phyloP scores from a whole-genome alignment of 176 grass and related monocot genomes.

The Hyparrhenia diplandra region DNA sequence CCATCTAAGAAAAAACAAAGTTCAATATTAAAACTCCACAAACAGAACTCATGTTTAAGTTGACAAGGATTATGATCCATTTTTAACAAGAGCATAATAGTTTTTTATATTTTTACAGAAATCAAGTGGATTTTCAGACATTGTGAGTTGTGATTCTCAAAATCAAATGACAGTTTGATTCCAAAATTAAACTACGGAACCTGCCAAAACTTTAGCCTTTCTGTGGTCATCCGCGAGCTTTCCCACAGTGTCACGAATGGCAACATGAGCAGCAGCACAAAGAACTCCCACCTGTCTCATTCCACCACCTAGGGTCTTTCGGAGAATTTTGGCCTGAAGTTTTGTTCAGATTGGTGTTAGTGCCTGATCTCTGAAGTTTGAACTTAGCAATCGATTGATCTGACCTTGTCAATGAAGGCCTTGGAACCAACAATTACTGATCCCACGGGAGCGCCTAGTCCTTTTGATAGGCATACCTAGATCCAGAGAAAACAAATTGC shows the following conservation, averaged over 20 bases:
- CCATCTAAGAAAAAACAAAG: constrained; percentile 44
- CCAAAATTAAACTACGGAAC: constrained; percentile 21
- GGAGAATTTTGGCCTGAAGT: constrained; percentile 72
- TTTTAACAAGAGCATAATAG: too few species aligned
- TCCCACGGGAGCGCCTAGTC: constrained; percentile 88
- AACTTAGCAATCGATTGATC: background rate
- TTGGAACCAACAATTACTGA: constrained; percentile 76
- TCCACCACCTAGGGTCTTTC: constrained; percentile 92
- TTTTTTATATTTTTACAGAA: too few species aligned
- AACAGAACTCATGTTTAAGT: too few species aligned
- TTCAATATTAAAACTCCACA: background rate
- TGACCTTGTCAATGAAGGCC: constrained; percentile 49
- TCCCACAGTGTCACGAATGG: constrained; percentile 53
- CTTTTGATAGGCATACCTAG: constrained; percentile 90
- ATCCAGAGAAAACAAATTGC: background rate
- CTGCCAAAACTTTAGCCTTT: constrained; percentile 78
- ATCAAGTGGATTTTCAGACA: too few species aligned
- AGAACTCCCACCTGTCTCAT: constrained; percentile 93
- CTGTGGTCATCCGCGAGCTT: constrained; percentile 85
- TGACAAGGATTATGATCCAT: too few species aligned
- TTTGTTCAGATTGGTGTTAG: background rate
- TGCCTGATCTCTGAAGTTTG: background rate
- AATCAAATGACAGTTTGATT: background rate
- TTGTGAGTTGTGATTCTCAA: too few species aligned
- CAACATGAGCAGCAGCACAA: constrained; percentile 82